Base-by-base conservation (phyloP, 306 rosid genomes). In the Gastrolobium bilobum region DNA sequence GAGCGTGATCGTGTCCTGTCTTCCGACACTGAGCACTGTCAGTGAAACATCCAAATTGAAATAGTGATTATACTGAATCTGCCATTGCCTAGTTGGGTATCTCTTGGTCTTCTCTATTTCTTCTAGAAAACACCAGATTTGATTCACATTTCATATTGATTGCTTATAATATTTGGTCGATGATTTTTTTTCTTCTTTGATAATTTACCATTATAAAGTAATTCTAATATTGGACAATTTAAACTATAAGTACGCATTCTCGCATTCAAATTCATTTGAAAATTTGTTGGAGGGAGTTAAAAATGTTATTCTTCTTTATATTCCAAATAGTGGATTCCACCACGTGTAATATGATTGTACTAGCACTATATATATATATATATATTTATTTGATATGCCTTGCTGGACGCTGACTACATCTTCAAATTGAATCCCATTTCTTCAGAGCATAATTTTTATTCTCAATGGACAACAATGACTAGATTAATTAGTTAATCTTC, bases 41-140 rank as follows among this genome's bases (percentile, higher is more conserved):
- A 79, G 58, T 71, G 78, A 71, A 73, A 38, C 51, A 30, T 70
- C 57, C 71, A 50, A 46, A 65, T 59, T 38, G 6, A 44, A 37
- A 44, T 20, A 60, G 54, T 35, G 6, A 71, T 53, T 31, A 64
- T 62, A 34, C 60, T 33, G 57, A 70, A 70, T 47, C 71, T 71
- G 78, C 2, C 82, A 14, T 63, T 50, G 77, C 44, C 43, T 35
- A 38, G 29, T 54, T 64, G 15, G 15, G 8, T 42, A 14, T 80
- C 26, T 61, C 11, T 61, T 38, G 10, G 13, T 56, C 54, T 53
- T 47, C 31, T 47, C 31, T 34, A 43, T 73, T 64, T 72, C 53
- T 42, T 79, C 11, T 40, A 1, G 52, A 70, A 70, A 38, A 57
- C 77, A 40, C 64, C 30, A 38, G 47, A 68, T 54, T 57, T 68